A percentile compares a stretch with the other conserved stretches of the same genome.
These are phyloP conservation scores for Trichoderma gamsii DNA, from an alignment of 495 filamentous ascomycete genomes.

Conservation along the genomic window DNA sequence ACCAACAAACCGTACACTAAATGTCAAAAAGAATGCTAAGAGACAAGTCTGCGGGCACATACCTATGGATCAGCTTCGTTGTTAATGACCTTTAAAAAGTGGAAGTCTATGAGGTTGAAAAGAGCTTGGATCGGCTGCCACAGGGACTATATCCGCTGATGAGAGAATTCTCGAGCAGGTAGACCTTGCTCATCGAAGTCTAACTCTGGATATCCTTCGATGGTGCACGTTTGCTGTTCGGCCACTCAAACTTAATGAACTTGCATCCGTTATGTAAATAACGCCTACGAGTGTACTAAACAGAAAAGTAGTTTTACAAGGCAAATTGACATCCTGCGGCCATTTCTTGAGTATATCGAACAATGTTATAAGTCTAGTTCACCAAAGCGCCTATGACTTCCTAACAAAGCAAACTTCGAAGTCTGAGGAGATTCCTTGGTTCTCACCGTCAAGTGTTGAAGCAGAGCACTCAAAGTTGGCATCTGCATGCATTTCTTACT, in stretches of 20 bases:
- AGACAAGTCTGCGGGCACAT: not conserved
- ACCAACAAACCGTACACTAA: too few relatives aligned
- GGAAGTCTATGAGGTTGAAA: not conserved
- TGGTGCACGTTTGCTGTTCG: not conserved
- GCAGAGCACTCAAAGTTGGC: not conserved
- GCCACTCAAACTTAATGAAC: not conserved
- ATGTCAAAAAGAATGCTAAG: not conserved
- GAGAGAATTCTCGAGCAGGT: not conserved
- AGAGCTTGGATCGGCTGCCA: not conserved
- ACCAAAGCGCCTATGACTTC: slow-evolving; percentile 5
- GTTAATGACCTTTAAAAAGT: not conserved
- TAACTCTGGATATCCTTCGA: not conserved
- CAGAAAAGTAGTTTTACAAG: not conserved
- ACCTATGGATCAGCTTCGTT: not conserved
- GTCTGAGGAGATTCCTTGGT: not conserved
- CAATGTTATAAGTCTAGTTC: not conserved
- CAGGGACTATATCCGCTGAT: not conserved
- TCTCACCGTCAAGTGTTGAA: not conserved
- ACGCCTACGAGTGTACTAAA: not conserved
- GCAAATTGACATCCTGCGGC: not conserved
- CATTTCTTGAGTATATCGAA: not conserved
- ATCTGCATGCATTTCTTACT: not conserved
- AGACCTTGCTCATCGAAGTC: not conserved
- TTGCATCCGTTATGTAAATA: not conserved
- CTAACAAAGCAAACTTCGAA: not conserved